Evolutionary conservation across 2,329 filamentous ascomycete species (phyloP), one percentile per base, ranked within the genome.

Genomic region (Aphanoascus verrucosus): DNA sequence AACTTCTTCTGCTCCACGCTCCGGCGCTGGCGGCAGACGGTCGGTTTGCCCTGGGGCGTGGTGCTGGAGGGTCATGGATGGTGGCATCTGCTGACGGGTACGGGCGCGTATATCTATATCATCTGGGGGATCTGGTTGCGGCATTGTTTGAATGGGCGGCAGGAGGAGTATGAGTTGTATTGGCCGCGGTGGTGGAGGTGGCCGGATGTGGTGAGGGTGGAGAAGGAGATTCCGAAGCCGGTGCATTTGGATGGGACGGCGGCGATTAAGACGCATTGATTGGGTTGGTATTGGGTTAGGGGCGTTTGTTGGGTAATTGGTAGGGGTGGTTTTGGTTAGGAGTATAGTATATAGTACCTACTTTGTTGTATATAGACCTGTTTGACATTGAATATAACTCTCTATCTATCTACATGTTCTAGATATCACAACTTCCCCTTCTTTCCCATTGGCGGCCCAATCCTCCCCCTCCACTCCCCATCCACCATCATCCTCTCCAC

Each of bases 81-180:
- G 82, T 86, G 83, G 83, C 81, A 67, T 67, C 77, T 66, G 41
- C 17, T 28, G 40, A 49, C 40, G n/a, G n/a, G n/a, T n/a, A n/a
- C n/a, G n/a, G n/a, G n/a, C n/a, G n/a, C n/a, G n/a, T n/a, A n/a
- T n/a, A n/a, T n/a, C n/a, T 88, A 91, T 65, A 88, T 94, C 60
- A 74, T 82, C 12, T 94, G 88, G 87, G 84, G 86, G 12, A 82
- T 90, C 23, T 91, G 86, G 84, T 75, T 93, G 15, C 80, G 86
- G 40, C 82, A 85, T 57, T 88, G 86, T 61, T 72, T 93, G 48
- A 86, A 89, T 57, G 80, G 82, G 2, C 77, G 77, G 44, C 85
- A 88, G 62, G 79, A 85, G 41, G 80, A 89, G 63, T 93, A 82
- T 63, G 74, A 78, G 61, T 71, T 93, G 53, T 63, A 78, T 49